These are phyloP conservation scores for Prunus yedoensis DNA, from an alignment of 331 rosid species.

Conservation along the genomic window DNA sequence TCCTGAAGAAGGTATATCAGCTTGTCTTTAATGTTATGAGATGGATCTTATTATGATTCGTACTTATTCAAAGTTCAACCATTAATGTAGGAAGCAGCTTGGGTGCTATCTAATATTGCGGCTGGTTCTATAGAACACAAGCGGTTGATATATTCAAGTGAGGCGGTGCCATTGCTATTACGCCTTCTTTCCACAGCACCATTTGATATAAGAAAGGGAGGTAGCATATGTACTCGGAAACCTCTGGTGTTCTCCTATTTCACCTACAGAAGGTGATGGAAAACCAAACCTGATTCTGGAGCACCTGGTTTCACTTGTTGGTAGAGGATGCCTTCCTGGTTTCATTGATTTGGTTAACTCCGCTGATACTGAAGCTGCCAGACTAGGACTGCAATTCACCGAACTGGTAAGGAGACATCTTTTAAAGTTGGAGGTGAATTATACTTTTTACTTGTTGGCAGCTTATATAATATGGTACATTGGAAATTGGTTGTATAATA, in stretches of 20 bases:
- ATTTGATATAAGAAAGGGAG: constrained; percentile 83
- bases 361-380: constrained; percentile 86
- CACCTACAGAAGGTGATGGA: constrained; percentile 57
- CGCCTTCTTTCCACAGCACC: constrained; percentile 73
- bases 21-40: constrained; percentile 8
- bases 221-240: constrained; percentile 90
- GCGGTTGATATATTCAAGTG: constrained; percentile 66
- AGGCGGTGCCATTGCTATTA: constrained; percentile 59
- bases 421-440: not conserved
- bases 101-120: constrained; percentile 92
- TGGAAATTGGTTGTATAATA: not conserved
- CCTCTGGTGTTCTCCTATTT: constrained; percentile 75
- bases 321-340: constrained; percentile 77
- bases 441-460: not conserved
- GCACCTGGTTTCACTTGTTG: constrained; percentile 76
- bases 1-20: constrained; percentile 72
- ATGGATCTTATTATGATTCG: constrained; percentile 10
- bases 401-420: constrained; percentile 68
- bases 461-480: not conserved
- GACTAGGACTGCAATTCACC: constrained; percentile 83
- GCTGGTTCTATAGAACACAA: constrained; percentile 85
- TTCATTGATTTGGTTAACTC: constrained; percentile 81
- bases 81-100: constrained; percentile 78
- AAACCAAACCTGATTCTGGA: constrained; percentile 64
- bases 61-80: constrained; percentile 19